Evolutionary conservation across 768 basidiomycete genomes (phyloP).

Genomic region (Boletus patriciae): DNA sequence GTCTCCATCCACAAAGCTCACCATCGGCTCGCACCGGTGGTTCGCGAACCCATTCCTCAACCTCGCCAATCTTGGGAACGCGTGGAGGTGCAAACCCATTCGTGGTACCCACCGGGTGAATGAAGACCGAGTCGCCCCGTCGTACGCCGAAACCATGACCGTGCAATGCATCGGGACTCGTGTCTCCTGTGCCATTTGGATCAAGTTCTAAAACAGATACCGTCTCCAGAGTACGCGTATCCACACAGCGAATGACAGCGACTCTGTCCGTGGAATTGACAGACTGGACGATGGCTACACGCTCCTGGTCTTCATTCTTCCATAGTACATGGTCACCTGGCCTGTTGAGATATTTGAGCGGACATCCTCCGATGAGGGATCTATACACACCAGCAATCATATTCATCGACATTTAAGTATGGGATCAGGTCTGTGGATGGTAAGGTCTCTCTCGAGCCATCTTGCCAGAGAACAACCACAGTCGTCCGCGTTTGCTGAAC

Average conservation of each 20-base stretch:
- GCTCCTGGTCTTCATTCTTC: slow-evolving; percentile 68
- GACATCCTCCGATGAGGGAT: neutral
- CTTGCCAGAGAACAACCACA: slow-evolving; percentile 83
- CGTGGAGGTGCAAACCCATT: slow-evolving; percentile 70
- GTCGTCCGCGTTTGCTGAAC: slow-evolving; percentile 73
- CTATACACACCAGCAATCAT: slow-evolving; percentile 75
- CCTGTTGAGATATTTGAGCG: slow-evolving; percentile 44
- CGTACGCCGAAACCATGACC: slow-evolving; percentile 74
- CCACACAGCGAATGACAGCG: slow-evolving; percentile 60
- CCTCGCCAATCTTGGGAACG: slow-evolving; percentile 83
- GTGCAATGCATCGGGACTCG: slow-evolving; percentile 41
- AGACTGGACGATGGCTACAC: slow-evolving; percentile 73
- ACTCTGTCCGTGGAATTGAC: slow-evolving; percentile 74
- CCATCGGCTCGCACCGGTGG: slow-evolving; percentile 47
- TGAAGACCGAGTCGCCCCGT: slow-evolving; percentile 81
- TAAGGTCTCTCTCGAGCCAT: slow-evolving; percentile 65
- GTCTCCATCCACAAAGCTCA: slow-evolving; percentile 67
- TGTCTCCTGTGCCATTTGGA: slow-evolving; percentile 68
- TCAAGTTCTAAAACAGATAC: slow-evolving; percentile 88
- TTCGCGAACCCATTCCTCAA: slow-evolving; percentile 79
- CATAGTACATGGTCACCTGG: slow-evolving; percentile 90
- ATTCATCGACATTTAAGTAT: slow-evolving; percentile 86
- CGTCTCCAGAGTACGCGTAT: slow-evolving; percentile 55
- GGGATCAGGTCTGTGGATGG: slow-evolving; percentile 70
- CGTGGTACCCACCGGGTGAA: slow-evolving; percentile 65